These are phyloP conservation scores for Periconia digitata DNA, from an alignment of 2,329 filamentous ascomycete genomes.

Conservation along the genomic window DNA sequence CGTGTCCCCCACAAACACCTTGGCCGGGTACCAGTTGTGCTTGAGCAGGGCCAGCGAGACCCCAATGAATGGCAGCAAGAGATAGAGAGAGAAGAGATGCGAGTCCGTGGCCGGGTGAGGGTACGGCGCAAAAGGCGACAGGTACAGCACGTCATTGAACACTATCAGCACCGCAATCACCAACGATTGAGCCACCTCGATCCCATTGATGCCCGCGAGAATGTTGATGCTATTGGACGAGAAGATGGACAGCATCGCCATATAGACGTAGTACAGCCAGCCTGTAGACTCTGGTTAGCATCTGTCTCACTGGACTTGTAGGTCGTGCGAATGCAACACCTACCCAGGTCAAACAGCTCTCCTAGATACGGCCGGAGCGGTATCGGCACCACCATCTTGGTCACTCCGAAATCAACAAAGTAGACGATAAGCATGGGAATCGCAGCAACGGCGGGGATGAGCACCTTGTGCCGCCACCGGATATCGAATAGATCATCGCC, in stretches of 20 bases:
- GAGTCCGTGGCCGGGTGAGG: slow-evolving; percentile 94
- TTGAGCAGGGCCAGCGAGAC: slow-evolving; percentile 82
- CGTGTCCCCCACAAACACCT: slow-evolving; percentile 95
- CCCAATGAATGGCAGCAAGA: slow-evolving; percentile 90
- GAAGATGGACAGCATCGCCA: slow-evolving; percentile 95
- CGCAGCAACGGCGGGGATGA: slow-evolving; percentile 91
- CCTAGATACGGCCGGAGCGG: slow-evolving; percentile 83
- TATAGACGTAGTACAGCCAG: slow-evolving; percentile 85
- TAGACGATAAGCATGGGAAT: slow-evolving; percentile 95
- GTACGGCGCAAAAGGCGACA: slow-evolving; percentile 70
- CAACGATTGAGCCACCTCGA: slow-evolving; percentile 92
- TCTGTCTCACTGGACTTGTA: background rate
- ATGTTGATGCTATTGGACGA: slow-evolving; percentile 99
- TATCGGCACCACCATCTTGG: slow-evolving; percentile 87
- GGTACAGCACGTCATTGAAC: slow-evolving; percentile 85
- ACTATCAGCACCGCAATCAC: slow-evolving; percentile 83
- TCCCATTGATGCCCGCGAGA: slow-evolving; percentile 97
- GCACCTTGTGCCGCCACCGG: slow-evolving; percentile 97
- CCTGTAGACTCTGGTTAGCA: slow-evolving; percentile 34
- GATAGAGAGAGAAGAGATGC: slow-evolving; percentile 93
- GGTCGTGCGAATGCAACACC: slow-evolving; percentile 2
- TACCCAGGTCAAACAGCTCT: slow-evolving; percentile 75
- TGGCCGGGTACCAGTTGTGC: slow-evolving; percentile 96
- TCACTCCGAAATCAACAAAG: slow-evolving; percentile 98
- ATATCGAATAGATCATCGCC: slow-evolving; percentile 98